Conservation (phyloP, 805 yeast species). For the Candida adriatica region DNA sequence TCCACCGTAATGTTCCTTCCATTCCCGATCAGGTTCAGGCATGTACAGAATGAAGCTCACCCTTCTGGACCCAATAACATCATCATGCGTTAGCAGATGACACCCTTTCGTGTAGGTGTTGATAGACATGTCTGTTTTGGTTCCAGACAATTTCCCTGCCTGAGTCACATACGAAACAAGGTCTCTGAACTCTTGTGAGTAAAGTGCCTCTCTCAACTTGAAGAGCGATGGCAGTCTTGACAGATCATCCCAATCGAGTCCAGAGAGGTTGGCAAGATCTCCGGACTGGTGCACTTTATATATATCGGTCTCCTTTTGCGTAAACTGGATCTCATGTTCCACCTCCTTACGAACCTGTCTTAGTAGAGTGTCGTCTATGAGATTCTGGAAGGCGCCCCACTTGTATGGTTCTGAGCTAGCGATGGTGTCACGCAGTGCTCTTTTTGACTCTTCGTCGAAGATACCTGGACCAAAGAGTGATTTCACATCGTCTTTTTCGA, state of each 20-base stretch:
- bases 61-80: conserved; percentile 91
- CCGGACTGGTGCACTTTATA: conserved; percentile 88
- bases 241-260: conserved; percentile 70
- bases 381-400: conserved; percentile 78
- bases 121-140: conserved; percentile 85
- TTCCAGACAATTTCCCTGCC: conserved; percentile 86
- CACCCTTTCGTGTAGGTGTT: conserved; percentile 91
- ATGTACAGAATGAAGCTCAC: conserved; percentile 88
- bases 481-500: conserved; percentile 33
- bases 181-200: conserved; percentile 79
- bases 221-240: conserved; percentile 66
- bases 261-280: conserved; percentile 87
- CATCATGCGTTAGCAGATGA: conserved; percentile 93
- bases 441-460: conserved; percentile 36
- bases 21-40: conserved; percentile 83
- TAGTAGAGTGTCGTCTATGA: conserved; percentile 71
- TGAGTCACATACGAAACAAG: conserved; percentile 71
- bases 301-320: conserved; percentile 94
- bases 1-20: conserved; percentile 95
- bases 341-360: conserved; percentile 82
- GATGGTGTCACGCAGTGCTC: conserved; percentile 36
- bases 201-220: conserved; percentile 79
- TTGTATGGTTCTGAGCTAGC: conserved; percentile 65
- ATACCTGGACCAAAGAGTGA: conserved; percentile 41
- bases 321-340: conserved; percentile 75